Evolutionary conservation across 139 green algal species (phyloP).

Genomic region (Pleodorina starrii): DNA sequence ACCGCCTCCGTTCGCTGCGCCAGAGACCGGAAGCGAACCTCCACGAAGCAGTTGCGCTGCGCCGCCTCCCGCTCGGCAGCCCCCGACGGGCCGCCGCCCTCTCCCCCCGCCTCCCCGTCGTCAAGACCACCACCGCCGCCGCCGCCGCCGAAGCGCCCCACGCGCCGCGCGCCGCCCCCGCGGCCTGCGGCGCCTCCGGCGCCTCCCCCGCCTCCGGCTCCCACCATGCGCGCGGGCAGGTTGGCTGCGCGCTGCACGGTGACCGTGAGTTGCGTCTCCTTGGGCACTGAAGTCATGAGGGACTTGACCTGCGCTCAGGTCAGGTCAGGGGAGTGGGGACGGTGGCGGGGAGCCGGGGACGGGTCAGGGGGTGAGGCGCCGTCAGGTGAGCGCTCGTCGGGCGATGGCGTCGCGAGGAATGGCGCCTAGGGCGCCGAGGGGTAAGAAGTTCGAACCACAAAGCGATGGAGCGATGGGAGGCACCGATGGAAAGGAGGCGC

Average conservation of each 20-base stretch:
- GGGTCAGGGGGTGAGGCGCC: too few relatives aligned
- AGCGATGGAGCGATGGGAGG: too few relatives aligned
- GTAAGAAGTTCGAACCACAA: too few relatives aligned
- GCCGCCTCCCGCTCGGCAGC: not conserved
- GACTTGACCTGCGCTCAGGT: slow-evolving; percentile 53
- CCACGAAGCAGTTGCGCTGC: slow-evolving; percentile 64
- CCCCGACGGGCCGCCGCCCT: not conserved
- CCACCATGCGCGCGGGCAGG: slow-evolving; percentile 54
- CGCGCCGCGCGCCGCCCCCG: not conserved
- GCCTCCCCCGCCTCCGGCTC: not conserved
- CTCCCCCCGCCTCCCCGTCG: not conserved
- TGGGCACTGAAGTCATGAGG: slow-evolving; percentile 58
- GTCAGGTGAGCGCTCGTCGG: too few relatives aligned
- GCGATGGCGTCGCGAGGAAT: too few relatives aligned
- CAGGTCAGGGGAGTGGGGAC: too few relatives aligned
- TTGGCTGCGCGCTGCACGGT: slow-evolving; percentile 69
- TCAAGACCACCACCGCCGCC: not conserved
- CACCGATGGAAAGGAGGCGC: too few relatives aligned
- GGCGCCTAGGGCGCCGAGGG: too few relatives aligned
- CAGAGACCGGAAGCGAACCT: slow-evolving; percentile 59
- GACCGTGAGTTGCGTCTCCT: slow-evolving; percentile 68
- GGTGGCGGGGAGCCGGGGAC: too few relatives aligned
- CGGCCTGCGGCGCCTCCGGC: not conserved
- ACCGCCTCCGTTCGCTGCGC: slow-evolving; percentile 53
- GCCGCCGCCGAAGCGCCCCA: not conserved